Conservation (phyloP, 768 basidiomycete species). For the Termitomyces sp. region DNA sequence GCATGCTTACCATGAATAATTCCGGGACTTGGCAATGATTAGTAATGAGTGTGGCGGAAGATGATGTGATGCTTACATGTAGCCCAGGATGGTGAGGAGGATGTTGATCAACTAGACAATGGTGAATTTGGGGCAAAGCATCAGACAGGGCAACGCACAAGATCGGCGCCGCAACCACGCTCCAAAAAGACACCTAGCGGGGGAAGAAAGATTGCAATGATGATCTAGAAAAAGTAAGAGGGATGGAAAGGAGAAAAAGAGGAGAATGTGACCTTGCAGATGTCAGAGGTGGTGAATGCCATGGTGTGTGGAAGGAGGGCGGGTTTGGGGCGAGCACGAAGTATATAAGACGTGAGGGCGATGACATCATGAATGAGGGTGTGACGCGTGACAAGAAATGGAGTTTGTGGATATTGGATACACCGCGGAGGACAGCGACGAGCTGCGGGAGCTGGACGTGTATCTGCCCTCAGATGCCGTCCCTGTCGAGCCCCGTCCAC, state of each 20-base stretch:
- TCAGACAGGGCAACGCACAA: slow-evolving; percentile 41
- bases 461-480: slow-evolving; percentile 30
- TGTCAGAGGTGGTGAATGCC: slow-evolving; percentile 71
- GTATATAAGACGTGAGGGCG: not conserved
- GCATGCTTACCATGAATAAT: slow-evolving; percentile 59
- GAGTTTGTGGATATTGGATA: slow-evolving; percentile 38
- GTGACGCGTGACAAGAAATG: slow-evolving; percentile 15
- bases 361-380: slow-evolving; percentile 13
- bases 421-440: slow-evolving; percentile 21
- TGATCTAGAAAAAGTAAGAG: slow-evolving; percentile 32
- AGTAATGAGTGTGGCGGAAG: slow-evolving; percentile 6
- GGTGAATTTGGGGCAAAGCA: slow-evolving; percentile 3
- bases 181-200: slow-evolving; percentile 89
- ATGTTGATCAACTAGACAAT: slow-evolving; percentile 61
- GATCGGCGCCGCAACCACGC: slow-evolving; percentile 75
- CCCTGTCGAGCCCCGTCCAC: slow-evolving; percentile 12
- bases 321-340: no score
- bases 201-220: slow-evolving; percentile 68
- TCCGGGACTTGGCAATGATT: slow-evolving; percentile 51
- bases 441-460: slow-evolving; percentile 51
- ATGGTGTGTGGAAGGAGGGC: no score
- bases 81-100: slow-evolving; percentile 72
- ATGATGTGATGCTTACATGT: slow-evolving; percentile 48
- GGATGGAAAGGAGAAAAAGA: not conserved
- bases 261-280: slow-evolving; percentile 61